phyloP scores from a whole-genome alignment of 2,329 filamentous ascomycete species.

The Diaporthe sp. region DNA sequence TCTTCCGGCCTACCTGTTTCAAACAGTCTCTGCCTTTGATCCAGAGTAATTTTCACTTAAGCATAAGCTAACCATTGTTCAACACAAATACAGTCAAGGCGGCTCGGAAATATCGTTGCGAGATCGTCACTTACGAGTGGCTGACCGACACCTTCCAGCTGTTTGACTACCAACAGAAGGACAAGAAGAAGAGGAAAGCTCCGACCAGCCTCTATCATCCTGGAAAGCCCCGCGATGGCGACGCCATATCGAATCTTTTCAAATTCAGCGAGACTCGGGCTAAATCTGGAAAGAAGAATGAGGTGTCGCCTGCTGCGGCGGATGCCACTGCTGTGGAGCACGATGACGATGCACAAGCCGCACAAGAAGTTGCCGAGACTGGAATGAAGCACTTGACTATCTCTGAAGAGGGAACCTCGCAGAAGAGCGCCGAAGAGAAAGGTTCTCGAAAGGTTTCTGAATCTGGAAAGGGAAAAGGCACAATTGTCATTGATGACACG shows the following conservation, averaged over 20 bases:
- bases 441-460: neutral
- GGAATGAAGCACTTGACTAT: neutral
- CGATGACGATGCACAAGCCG: neutral
- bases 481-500: neutral
- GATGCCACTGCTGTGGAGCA: neutral
- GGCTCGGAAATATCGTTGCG: conserved; percentile 49
- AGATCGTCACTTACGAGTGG: conserved; percentile 65
- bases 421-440: neutral
- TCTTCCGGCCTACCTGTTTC: neutral
- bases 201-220: conserved; percentile 33
- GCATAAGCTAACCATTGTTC: neutral
- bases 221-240: conserved; percentile 14
- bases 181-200: neutral
- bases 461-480: neutral
- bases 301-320: neutral
- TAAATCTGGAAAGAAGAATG: neutral
- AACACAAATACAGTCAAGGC: conserved; percentile 52
- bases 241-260: conserved; percentile 11
- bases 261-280: neutral
- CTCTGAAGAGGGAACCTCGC: neutral
- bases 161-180: neutral
- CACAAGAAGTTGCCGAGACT: neutral
- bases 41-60: neutral
- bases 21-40: no score
- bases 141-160: conserved; percentile 59